Percentiles rank a stretch among this genome's conserved stretches.
These are phyloP conservation scores for Penicillium pulvis DNA, from an alignment of 495 filamentous ascomycete genomes.

Conservation along the genomic window DNA sequence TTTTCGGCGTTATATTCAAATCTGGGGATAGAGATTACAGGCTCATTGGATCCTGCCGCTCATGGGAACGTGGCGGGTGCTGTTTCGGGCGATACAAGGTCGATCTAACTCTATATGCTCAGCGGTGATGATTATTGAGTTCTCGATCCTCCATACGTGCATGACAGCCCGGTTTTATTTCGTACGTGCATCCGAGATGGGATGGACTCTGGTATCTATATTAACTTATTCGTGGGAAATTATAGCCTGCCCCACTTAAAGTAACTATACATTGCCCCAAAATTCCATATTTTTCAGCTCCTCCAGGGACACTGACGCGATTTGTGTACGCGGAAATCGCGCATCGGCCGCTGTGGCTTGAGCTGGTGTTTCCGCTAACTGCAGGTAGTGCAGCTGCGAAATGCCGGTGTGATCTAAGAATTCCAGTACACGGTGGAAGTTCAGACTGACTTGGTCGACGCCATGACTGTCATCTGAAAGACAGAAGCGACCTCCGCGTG, in stretches of 20 bases:
- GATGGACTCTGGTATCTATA: neutral
- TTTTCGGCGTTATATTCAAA: neutral
- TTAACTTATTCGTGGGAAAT: neutral
- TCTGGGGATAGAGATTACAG: neutral
- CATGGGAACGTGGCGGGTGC: slow-evolving; percentile 1
- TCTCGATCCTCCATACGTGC: neutral
- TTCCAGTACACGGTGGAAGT: slow-evolving; percentile 61
- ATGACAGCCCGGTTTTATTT: slow-evolving; percentile 3
- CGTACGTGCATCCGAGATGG: neutral
- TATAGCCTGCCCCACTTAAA: neutral
- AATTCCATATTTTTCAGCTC: slow-evolving; percentile 29
- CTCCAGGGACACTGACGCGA: slow-evolving; percentile 28
- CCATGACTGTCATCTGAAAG: slow-evolving; percentile 92
- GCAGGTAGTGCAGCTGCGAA: slow-evolving; percentile 42
- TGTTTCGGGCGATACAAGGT: neutral
- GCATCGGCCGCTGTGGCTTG: slow-evolving; percentile 29
- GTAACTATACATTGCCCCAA: slow-evolving; percentile 15
- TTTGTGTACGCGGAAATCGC: slow-evolving; percentile 44
- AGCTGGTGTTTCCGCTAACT: slow-evolving; percentile 28
- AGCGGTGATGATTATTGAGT: neutral
- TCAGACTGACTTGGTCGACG: slow-evolving; percentile 73
- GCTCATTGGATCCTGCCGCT: slow-evolving; percentile 2
- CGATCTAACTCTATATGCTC: neutral
- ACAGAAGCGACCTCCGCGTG: slow-evolving; percentile 76
- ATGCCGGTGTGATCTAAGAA: slow-evolving; percentile 58